Evolutionary conservation across 2,329 filamentous ascomycete species (phyloP).

Genomic region (Cadophora malorum): DNA sequence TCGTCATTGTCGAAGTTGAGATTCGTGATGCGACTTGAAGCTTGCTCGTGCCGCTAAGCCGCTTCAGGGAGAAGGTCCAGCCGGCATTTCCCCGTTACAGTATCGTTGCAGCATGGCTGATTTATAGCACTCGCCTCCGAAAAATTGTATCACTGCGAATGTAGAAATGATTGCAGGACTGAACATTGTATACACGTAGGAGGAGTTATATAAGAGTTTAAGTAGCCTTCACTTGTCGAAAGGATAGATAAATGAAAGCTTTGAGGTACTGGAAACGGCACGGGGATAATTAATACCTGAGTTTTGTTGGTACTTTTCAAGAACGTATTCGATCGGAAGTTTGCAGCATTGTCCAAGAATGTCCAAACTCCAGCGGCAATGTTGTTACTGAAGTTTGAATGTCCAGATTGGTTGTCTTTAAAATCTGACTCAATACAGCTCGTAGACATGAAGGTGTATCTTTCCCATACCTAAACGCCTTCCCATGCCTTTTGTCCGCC

Average conservation of each 20-base stretch:
- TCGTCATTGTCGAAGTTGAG: conserved; percentile 2
- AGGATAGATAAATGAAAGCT: no score
- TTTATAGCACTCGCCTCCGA: no score
- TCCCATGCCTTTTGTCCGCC: conserved; percentile 25
- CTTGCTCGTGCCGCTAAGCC: not conserved
- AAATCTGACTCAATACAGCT: conserved; percentile 1
- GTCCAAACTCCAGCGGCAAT: not conserved
- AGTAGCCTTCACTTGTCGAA: no score
- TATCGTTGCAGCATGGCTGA: no score
- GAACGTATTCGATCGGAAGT: not conserved
- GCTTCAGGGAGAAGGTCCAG: conserved; percentile 7
- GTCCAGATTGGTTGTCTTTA: not conserved
- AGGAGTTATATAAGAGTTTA: no score
- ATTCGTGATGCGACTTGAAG: not conserved
- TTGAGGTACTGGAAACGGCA: no score
- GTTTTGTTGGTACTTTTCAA: not conserved
- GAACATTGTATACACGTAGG: no score
- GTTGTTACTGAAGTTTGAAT: not conserved
- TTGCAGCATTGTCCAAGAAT: not conserved
- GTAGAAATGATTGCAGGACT: no score
- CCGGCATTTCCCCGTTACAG: not conserved
- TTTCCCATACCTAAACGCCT: conserved; percentile 23
- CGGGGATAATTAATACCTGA: no score
- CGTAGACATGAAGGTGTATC: conserved; percentile 22
- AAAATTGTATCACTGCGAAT: no score